Base-by-base conservation (phyloP, 2,329 filamentous ascomycete genomes). In the Pseudocercospora fuligena region DNA sequence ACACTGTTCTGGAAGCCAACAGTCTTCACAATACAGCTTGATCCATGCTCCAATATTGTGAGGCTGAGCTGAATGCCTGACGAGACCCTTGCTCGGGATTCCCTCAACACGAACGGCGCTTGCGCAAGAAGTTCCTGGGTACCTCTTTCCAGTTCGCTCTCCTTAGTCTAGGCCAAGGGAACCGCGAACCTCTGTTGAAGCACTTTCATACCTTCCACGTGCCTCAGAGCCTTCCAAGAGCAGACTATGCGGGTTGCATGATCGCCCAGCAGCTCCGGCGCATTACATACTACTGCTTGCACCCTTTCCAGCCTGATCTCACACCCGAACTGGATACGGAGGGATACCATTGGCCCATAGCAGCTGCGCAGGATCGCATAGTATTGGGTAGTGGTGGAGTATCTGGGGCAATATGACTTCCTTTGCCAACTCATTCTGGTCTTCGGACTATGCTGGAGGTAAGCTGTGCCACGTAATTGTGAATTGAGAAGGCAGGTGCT, bases 341-440 rank as follows among this genome's bases (percentile, higher is more conserved):
- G 23, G 36, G 21, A 8, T 43, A 46, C 33, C 27, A 51, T 31
- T 64, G 36, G 53, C 33, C 43, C 61, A 23, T 40, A 49, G 29
- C 23, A 49, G 21, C 53, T 58, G 61, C 61, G 61, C 61, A 63
- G 54, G 65, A 58, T 53, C 43, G 58, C 61, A 62, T 57, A 65
- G 33, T 29, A 57, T 58, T 58, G 56, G 56, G 29, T 58, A 58
- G 56, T 21, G 27, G 29, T 60, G 64, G 64, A 43, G 29, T 25
- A 31, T 14, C 40, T 59, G 51, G 25, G 23, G 29, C 27, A 66
- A 80, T 78, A 94, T 94, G 92, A 91, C 92, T 73, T 88, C 92
- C 75, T 98, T 99, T 82, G 90, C 93, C 73, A 93, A 94, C 82
- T 97, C 94, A 60, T 98, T 99, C 83, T 99, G 95, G 95, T 97